Conservation (phyloP, 768 basidiomycete genomes). For the Macrolepiota fuliginosa region DNA sequence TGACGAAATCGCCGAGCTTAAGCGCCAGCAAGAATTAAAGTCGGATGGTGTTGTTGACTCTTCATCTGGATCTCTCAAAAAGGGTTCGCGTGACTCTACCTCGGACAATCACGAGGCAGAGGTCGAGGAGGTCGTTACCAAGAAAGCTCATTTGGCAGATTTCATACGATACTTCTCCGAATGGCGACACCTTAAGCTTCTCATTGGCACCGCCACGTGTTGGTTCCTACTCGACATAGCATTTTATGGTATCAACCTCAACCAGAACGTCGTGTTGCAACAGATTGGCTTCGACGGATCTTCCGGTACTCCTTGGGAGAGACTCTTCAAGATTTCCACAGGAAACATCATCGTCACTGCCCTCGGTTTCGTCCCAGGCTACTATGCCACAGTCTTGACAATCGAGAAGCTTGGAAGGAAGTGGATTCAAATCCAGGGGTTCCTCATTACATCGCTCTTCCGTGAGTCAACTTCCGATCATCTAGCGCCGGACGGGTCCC, state of each 20-base stretch:
- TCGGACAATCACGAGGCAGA: background rate
- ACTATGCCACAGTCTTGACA: slow-evolving; percentile 52
- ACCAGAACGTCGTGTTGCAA: slow-evolving; percentile 75
- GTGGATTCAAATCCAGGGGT: slow-evolving; percentile 74
- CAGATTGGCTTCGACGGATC: slow-evolving; percentile 67
- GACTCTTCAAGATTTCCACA: slow-evolving; percentile 63
- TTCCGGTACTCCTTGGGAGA: slow-evolving; percentile 56
- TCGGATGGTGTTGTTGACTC: slow-evolving; percentile 13
- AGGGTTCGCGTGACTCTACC: background rate
- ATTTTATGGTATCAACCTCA: slow-evolving; percentile 75
- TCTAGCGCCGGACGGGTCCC: background rate
- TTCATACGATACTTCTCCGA: slow-evolving; percentile 68
- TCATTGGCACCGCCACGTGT: slow-evolving; percentile 64
- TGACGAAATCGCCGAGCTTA: slow-evolving; percentile 28
- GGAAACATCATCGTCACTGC: slow-evolving; percentile 73
- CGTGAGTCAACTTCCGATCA: slow-evolving; percentile 32
- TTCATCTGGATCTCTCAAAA: background rate
- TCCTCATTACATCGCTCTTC: slow-evolving; percentile 68
- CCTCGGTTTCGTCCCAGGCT: slow-evolving; percentile 76
- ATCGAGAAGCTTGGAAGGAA: slow-evolving; percentile 77
- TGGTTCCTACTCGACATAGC: slow-evolving; percentile 82
- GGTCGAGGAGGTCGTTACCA: slow-evolving; percentile 22
- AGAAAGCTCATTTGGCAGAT: slow-evolving; percentile 54
- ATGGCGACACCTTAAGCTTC: slow-evolving; percentile 65
- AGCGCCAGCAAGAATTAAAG: slow-evolving; percentile 20